Evolutionary conservation across 257 asterid species (phyloP).

Genomic region (Fraxinus quadrangulata): DNA sequence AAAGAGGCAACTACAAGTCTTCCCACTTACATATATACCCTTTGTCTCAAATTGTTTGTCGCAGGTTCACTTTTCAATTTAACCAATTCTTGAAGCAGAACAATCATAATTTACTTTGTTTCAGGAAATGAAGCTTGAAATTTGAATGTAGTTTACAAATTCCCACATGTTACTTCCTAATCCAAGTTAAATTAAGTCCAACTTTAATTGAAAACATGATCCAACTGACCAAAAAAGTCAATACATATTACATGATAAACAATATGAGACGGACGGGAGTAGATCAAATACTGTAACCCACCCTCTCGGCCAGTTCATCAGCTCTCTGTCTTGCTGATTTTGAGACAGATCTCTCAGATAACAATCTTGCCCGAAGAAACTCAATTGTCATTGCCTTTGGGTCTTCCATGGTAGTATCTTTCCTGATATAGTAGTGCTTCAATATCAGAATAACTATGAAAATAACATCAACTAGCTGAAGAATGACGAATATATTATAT

Average conservation of each 20-base stretch:
- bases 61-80: not conserved
- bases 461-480: conserved; percentile 24
- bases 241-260: conserved; percentile 9
- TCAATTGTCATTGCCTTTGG: conserved; percentile 73
- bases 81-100: not conserved
- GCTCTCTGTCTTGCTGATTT: conserved; percentile 80
- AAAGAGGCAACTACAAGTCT: not conserved
- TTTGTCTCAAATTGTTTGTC: not conserved
- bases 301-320: conserved; percentile 86
- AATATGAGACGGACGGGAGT: conserved; percentile 10
- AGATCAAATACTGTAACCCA: conserved; percentile 36
- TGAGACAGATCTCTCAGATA: conserved; percentile 89
- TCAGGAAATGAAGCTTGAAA: not conserved
- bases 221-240: conserved; percentile 1
- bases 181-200: not conserved
- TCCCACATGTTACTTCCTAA: not conserved
- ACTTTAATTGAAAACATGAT: not conserved
- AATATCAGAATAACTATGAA: conserved; percentile 27
- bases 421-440: conserved; percentile 40
- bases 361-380: conserved; percentile 78
- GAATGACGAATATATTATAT: too few species aligned
- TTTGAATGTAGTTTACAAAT: not conserved
- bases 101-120: not conserved
- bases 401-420: conserved; percentile 56
- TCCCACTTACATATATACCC: not conserved